Conservation (phyloP, 78 protist species). For the Dictyostelium intermedium region DNA sequence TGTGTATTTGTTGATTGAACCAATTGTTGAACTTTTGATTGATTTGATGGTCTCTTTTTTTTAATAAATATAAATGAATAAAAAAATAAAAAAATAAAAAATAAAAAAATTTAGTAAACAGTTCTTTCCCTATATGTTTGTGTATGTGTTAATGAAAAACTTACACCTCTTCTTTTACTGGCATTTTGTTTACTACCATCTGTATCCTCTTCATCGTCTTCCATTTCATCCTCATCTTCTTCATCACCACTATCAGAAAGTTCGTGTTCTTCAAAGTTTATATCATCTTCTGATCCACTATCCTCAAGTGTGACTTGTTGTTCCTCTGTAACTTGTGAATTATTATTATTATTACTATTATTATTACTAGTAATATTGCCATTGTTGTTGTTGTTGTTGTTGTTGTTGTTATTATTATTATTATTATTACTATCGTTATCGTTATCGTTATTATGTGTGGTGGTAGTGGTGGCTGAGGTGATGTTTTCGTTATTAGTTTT, state of each 20-base stretch:
- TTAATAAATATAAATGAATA: neutral
- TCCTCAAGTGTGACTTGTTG: neutral
- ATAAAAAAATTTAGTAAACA: neutral
- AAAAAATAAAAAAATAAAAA: neutral
- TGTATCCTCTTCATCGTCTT: neutral
- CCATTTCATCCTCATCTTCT: neutral
- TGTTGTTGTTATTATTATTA: neutral
- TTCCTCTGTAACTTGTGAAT: neutral
- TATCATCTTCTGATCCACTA: constrained; percentile 3
- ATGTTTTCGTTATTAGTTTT: neutral
- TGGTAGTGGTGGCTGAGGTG: neutral
- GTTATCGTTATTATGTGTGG: neutral
- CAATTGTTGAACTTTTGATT: neutral
- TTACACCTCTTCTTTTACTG: constrained; percentile 6
- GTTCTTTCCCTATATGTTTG: neutral
- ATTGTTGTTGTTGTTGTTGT: too few relatives aligned
- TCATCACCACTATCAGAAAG: neutral
- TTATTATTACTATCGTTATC: neutral
- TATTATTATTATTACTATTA: neutral
- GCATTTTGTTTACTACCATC: neutral
- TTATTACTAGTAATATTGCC: too few relatives aligned
- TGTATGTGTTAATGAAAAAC: neutral
- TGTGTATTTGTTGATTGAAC: neutral
- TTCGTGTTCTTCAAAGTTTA: neutral
- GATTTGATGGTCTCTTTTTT: constrained; percentile 9